Evolutionary conservation across 1,284 basidiomycete species (phyloP).

Genomic region (Mycena citricolor): DNA sequence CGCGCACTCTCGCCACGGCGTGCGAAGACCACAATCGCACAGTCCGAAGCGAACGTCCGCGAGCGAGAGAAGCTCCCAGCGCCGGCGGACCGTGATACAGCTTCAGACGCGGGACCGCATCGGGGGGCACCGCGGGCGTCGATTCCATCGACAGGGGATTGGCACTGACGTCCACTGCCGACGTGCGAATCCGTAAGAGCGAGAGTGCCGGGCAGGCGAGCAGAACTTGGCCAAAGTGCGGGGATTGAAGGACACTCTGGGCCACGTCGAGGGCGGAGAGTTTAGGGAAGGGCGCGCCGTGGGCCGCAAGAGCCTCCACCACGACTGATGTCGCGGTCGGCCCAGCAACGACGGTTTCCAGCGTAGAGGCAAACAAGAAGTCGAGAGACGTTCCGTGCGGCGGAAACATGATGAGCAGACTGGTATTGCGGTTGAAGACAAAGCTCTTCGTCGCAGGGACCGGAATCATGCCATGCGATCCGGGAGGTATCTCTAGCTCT

Average conservation of each 20-base stretch:
- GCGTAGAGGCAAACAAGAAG: slow-evolving; percentile 6
- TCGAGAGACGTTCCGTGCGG: neutral
- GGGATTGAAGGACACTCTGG: neutral
- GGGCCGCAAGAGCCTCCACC: neutral
- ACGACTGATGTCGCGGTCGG: slow-evolving; percentile 8
- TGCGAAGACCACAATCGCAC: slow-evolving; percentile 17
- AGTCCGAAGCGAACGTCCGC: slow-evolving; percentile 4
- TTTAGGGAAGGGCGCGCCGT: neutral
- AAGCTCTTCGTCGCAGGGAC: slow-evolving; percentile 11
- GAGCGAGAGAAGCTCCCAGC: slow-evolving; percentile 5
- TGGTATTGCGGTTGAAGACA: slow-evolving; percentile 10
- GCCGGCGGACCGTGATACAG: slow-evolving; percentile 14
- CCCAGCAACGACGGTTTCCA: slow-evolving; percentile 11
- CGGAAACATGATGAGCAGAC: slow-evolving; percentile 5
- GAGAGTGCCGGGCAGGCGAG: slow-evolving; percentile 6
- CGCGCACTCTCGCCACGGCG: slow-evolving; percentile 8
- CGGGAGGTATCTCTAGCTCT: slow-evolving; percentile 13
- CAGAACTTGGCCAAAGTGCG: slow-evolving; percentile 6
- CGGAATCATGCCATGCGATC: slow-evolving; percentile 2
- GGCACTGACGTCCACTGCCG: slow-evolving; percentile 1
- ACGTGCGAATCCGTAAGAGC: slow-evolving; percentile 11
- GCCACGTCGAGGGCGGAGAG: slow-evolving; percentile 15
- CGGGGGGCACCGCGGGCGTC: neutral
- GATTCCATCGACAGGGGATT: neutral
- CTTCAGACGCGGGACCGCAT: neutral